Percentiles rank a stretch among this genome's conserved stretches.
Evolutionary conservation across 352 stramenopile genomes (phyloP).

Genomic region (Blastocystis sp.): DNA sequence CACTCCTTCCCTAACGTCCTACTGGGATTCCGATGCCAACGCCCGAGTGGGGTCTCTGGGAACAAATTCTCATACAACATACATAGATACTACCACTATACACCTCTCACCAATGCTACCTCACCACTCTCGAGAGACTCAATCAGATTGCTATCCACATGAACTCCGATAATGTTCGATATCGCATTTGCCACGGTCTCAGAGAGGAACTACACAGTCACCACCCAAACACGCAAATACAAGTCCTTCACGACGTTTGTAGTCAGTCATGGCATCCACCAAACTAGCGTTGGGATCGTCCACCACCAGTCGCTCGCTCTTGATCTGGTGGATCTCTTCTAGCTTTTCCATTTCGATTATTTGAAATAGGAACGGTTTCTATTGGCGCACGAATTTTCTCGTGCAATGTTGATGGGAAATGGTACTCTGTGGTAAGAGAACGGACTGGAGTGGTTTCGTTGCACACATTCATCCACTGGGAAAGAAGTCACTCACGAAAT

Average conservation of each 20-base stretch:
- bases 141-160: background rate
- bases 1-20: background rate
- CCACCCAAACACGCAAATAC: background rate
- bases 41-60: background rate
- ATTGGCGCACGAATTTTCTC: background rate
- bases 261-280: background rate
- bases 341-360: background rate
- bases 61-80: slow-evolving; percentile 18
- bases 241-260: background rate
- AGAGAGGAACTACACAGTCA: slow-evolving; percentile 2
- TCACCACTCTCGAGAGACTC: slow-evolving; percentile 16
- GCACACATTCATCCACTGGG: too few relatives aligned
- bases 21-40: slow-evolving; percentile 30
- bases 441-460: too few relatives aligned
- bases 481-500: background rate
- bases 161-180: background rate
- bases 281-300: background rate
- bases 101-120: background rate
- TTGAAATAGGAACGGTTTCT: background rate
- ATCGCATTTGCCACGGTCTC: slow-evolving; percentile 4
- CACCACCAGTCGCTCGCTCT: background rate
- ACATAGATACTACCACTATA: slow-evolving; percentile 23
- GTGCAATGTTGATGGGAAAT: too few relatives aligned
- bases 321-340: background rate
- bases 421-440: too few relatives aligned